Evolutionary conservation across 2,329 filamentous ascomycete genomes (phyloP).

Genomic region (Cryphonectria parasitica): DNA sequence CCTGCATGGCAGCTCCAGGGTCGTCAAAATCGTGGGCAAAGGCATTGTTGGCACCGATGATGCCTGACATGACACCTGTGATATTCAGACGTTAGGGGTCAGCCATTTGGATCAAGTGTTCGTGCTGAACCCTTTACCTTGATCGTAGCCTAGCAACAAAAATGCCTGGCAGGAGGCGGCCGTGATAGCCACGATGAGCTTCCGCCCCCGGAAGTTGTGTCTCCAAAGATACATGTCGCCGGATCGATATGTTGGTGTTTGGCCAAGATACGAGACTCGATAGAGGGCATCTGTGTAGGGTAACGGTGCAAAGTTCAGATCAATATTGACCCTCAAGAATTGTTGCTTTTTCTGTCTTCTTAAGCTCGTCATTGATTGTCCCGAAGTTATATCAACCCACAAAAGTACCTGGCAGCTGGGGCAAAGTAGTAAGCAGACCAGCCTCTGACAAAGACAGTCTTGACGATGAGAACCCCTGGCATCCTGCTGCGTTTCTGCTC

Average conservation of each 20-base stretch:
- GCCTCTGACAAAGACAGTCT: neutral
- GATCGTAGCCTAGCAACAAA: slow-evolving; percentile 39
- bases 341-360: neutral
- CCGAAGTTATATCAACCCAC: neutral
- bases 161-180: slow-evolving; percentile 46
- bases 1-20: slow-evolving; percentile 43
- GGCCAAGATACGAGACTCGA: neutral
- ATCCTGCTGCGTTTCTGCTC: neutral
- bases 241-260: neutral
- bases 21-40: slow-evolving; percentile 44
- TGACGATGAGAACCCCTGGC: neutral
- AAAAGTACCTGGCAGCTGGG: neutral
- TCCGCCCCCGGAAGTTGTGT: slow-evolving; percentile 30
- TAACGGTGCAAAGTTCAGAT: neutral
- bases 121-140: slow-evolving; percentile 32
- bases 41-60: slow-evolving; percentile 44
- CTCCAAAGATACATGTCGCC: slow-evolving; percentile 28
- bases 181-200: slow-evolving; percentile 34
- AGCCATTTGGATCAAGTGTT: neutral
- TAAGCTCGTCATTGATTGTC: neutral
- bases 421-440: neutral
- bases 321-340: neutral
- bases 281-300: neutral
- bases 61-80: slow-evolving; percentile 39
- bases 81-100: neutral